These are phyloP conservation scores for Zygotorulaspora florentina DNA, from an alignment of 805 yeast species.

Conservation along the genomic window DNA sequence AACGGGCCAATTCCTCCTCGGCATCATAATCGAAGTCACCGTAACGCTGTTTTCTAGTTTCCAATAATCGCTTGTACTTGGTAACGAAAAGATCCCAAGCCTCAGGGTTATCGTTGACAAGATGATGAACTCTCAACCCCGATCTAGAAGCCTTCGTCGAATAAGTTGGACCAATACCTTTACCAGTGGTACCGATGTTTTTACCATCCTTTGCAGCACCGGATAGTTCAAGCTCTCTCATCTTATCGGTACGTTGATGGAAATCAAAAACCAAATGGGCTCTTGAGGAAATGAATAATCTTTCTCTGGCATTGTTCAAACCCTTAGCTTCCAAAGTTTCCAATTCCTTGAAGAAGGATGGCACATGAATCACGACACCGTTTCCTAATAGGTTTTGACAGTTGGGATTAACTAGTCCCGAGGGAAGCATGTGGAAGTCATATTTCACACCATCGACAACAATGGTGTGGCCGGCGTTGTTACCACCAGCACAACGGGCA, in stretches of 20 bases:
- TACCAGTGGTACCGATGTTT: constrained; percentile 97
- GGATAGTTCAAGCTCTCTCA: constrained; percentile 87
- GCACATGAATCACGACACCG: constrained; percentile 94
- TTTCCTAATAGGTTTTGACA: constrained; percentile 89
- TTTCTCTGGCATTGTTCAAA: constrained; percentile 48
- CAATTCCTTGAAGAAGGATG: constrained; percentile 86
- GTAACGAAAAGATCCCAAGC: constrained; percentile 90
- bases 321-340: constrained; percentile 80
- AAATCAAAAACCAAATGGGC: constrained; percentile 96
- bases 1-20: constrained; percentile 73
- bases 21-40: constrained; percentile 88
- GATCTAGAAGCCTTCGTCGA: constrained; percentile 96
- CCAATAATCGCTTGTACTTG: constrained; percentile 69
- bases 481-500: constrained; percentile 98
- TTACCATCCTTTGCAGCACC: constrained; percentile 49
- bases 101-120: constrained; percentile 81
- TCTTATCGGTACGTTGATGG: constrained; percentile 95
- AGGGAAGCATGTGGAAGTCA: constrained; percentile 98
- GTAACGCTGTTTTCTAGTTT: constrained; percentile 81
- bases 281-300: constrained; percentile 85
- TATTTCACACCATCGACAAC: constrained; percentile 85
- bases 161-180: constrained; percentile 98
- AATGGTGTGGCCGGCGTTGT: constrained; percentile 98
- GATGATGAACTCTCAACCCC: constrained; percentile 94
- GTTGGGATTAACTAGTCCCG: constrained; percentile 92